Evolutionary conservation across 78 protist genomes (phyloP).

Genomic region (Dictyostelium capitatum): DNA sequence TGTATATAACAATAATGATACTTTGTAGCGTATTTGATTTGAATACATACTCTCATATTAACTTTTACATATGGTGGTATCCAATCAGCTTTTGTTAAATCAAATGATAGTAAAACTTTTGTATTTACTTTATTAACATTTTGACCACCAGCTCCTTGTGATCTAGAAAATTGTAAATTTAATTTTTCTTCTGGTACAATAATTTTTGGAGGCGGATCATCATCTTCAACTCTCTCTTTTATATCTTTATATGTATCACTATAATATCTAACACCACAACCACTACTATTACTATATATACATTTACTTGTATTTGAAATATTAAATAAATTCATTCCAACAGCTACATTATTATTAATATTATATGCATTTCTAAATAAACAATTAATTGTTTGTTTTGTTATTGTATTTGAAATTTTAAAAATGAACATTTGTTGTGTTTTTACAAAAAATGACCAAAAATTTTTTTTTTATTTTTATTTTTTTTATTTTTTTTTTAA

Average conservation of each 20-base stretch:
- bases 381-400: no score
- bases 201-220: conserved; percentile 19
- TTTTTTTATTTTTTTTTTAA: not conserved
- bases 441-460: not conserved
- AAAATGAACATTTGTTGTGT: no score
- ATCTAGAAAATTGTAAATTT: conserved; percentile 41
- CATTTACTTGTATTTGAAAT: no score
- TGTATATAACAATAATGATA: no score
- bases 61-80: conserved; percentile 46
- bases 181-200: conserved; percentile 58
- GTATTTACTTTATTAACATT: conserved; percentile 84
- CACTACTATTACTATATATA: no score
- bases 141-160: conserved; percentile 84
- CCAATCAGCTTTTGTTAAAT: conserved; percentile 65
- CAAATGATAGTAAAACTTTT: conserved; percentile 63
- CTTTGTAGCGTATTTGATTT: no score
- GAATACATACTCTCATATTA: conserved; percentile 14
- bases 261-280: not conserved
- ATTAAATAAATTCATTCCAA: no score
- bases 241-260: conserved; percentile 1
- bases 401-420: no score
- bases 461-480: not conserved
- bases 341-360: no score
- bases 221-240: not conserved
- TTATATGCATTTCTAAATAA: no score